Conservation (phyloP, 768 basidiomycete species). For the Neoboletus brunneissimus region DNA sequence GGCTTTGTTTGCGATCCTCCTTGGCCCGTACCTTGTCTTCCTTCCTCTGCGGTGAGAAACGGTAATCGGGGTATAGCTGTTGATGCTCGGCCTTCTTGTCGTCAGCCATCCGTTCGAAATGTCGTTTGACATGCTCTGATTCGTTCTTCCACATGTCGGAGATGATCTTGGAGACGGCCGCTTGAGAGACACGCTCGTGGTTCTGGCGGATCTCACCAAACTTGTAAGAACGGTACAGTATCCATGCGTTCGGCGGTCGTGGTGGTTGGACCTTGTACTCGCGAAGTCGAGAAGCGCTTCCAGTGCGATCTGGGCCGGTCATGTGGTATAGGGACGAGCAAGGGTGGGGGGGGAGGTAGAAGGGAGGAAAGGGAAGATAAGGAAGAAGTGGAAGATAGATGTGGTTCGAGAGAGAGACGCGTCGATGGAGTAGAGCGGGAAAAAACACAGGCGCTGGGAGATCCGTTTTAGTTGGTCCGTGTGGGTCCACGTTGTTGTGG, state of each 20-base stretch:
- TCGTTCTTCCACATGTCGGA: slow-evolving; percentile 64
- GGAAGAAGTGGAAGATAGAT: slow-evolving; percentile 14
- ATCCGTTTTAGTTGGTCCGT: slow-evolving; percentile 35
- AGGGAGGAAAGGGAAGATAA: neutral
- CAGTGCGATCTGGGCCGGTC: slow-evolving; percentile 19
- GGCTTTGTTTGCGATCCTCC: slow-evolving; percentile 38
- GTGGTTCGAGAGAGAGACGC: slow-evolving; percentile 24
- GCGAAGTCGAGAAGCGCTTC: slow-evolving; percentile 3
- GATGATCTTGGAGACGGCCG: slow-evolving; percentile 62
- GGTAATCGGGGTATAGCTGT: slow-evolving; percentile 52
- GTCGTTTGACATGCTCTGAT: slow-evolving; percentile 40
- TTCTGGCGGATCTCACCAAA: slow-evolving; percentile 29
- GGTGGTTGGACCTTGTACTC: slow-evolving; percentile 40
- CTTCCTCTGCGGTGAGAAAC: slow-evolving; percentile 54
- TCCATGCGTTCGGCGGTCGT: slow-evolving; percentile 82
- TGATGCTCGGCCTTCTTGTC: slow-evolving; percentile 51
- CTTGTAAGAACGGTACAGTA: slow-evolving; percentile 69
- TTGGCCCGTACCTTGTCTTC: slow-evolving; percentile 45
- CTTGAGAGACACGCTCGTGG: slow-evolving; percentile 45
- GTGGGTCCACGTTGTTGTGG: slow-evolving; percentile 36
- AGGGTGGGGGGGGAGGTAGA: slow-evolving; percentile 4
- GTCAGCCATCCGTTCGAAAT: slow-evolving; percentile 55
- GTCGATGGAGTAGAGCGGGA: slow-evolving; percentile 25
- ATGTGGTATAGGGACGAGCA: slow-evolving; percentile 18
- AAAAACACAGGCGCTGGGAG: slow-evolving; percentile 20